Percentiles rank a stretch among this genome's conserved stretches.
Evolutionary conservation across 108 stramenopile species (phyloP).

Genomic region (Epipyxis sp.): DNA sequence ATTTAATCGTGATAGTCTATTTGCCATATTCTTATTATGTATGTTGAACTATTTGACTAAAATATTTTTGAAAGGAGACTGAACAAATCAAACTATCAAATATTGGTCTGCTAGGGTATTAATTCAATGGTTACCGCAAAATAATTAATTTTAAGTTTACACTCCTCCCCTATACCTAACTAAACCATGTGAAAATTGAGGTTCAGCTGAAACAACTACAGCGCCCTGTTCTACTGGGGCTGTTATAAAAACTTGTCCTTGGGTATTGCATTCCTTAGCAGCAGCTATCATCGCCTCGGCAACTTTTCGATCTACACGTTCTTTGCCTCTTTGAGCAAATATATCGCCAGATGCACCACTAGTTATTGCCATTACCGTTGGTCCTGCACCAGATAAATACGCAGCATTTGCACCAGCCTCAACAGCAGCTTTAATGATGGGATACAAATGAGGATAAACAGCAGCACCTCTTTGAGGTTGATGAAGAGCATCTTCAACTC

Average conservation of each 20-base stretch:
- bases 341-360: slow-evolving; percentile 93
- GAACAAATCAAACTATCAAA: no score
- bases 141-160: no score
- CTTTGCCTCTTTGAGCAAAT: slow-evolving; percentile 90
- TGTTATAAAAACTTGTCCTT: slow-evolving; percentile 58
- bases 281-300: slow-evolving; percentile 87
- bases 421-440: slow-evolving; percentile 86
- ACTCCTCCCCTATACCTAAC: neutral
- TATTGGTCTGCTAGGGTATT: no score
- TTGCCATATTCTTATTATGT: no score
- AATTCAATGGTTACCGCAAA: no score
- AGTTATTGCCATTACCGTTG: slow-evolving; percentile 94
- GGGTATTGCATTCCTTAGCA: slow-evolving; percentile 57
- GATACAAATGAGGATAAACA: slow-evolving; percentile 84
- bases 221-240: slow-evolving; percentile 51
- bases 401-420: slow-evolving; percentile 83
- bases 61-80: no score
- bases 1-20: no score
- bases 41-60: no score
- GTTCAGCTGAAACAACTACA: slow-evolving; percentile 45
- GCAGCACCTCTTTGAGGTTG: slow-evolving; percentile 85
- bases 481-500: slow-evolving; percentile 88
- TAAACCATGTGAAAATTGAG: slow-evolving; percentile 2
- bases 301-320: slow-evolving; percentile 83
- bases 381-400: slow-evolving; percentile 89